Evolutionary conservation across 192 early-diverging fungal genomes (phyloP).

Genomic region (Mortierella alpina): DNA sequence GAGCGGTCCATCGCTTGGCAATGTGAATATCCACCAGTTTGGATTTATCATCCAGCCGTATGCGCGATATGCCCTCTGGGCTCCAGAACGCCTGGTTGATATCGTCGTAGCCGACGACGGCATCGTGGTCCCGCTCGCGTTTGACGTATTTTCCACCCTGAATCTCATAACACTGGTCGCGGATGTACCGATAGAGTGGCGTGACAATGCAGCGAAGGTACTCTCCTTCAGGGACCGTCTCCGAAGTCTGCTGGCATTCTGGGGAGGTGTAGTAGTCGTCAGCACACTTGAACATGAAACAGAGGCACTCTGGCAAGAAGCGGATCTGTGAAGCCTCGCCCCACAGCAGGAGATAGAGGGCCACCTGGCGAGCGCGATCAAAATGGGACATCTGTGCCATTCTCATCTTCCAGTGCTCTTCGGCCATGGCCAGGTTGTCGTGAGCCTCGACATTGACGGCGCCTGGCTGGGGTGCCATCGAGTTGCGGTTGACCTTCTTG

Average conservation of each 20-base stretch:
- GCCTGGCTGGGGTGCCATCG: constrained; percentile 47
- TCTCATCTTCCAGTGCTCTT: constrained; percentile 73
- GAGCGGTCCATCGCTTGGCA: constrained; percentile 68
- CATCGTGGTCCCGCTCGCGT: constrained; percentile 80
- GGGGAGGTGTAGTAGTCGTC: constrained; percentile 66
- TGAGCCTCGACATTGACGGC: constrained; percentile 29
- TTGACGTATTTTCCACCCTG: constrained; percentile 76
- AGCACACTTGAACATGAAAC: constrained; percentile 83
- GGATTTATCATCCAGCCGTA: constrained; percentile 66
- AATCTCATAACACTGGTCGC: constrained; percentile 79
- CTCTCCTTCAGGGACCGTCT: constrained; percentile 71
- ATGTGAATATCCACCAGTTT: constrained; percentile 70
- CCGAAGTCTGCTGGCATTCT: constrained; percentile 62
- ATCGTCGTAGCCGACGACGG: constrained; percentile 84
- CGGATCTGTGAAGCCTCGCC: constrained; percentile 82
- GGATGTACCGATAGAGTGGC: constrained; percentile 79
- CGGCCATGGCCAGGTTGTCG: constrained; percentile 43
- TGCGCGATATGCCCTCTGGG: constrained; percentile 69
- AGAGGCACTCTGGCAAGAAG: constrained; percentile 79
- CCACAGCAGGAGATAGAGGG: constrained; percentile 83
- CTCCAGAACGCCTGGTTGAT: constrained; percentile 89
- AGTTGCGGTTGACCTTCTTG: constrained; percentile 38
- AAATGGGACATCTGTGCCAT: constrained; percentile 81
- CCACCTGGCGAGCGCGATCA: constrained; percentile 77
- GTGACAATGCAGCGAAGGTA: constrained; percentile 76